phyloP scores from a whole-genome alignment of 164 flowering plant species.

The Berberis thunbergii region DNA sequence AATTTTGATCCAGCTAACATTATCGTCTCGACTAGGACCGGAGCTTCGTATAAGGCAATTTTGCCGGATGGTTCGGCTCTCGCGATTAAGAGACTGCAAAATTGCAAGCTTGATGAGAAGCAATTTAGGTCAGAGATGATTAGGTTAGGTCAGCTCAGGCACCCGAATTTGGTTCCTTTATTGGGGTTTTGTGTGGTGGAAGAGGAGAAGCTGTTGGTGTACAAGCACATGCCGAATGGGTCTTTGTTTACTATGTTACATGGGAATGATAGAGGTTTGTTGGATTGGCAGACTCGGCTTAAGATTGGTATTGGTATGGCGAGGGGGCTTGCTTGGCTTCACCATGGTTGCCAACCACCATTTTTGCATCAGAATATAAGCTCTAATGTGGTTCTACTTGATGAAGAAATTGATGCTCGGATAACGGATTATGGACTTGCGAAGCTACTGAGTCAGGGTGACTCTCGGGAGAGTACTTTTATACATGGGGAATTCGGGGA shows the following conservation, averaged over 20 bases:
- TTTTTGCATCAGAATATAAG: constrained; percentile 47
- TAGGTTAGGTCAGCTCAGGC: constrained; percentile 52
- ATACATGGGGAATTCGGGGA: constrained; percentile 50
- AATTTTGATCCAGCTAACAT: constrained; percentile 29
- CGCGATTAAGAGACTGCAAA: constrained; percentile 41
- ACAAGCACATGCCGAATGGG: constrained; percentile 60
- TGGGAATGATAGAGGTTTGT: constrained; percentile 6
- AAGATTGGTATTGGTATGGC: constrained; percentile 53
- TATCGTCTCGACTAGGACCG: constrained; percentile 33
- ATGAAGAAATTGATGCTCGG: constrained; percentile 55
- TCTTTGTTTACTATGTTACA: constrained; percentile 35
- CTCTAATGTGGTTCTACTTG: constrained; percentile 45
- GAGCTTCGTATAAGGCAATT: constrained; percentile 47
- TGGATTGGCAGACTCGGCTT: constrained; percentile 56
- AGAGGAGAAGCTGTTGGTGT: constrained; percentile 61
- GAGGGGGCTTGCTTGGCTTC: constrained; percentile 72
- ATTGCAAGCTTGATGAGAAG: constrained; percentile 41
- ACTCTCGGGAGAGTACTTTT: constrained; percentile 28
- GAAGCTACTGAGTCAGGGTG: constrained; percentile 29
- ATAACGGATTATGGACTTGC: constrained; percentile 51
- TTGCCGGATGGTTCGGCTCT: constrained; percentile 57
- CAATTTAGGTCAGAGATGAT: constrained; percentile 58
- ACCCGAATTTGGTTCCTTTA: constrained; percentile 63
- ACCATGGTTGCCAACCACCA: constrained; percentile 49
- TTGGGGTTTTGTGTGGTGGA: constrained; percentile 57